phyloP scores from a whole-genome alignment of 2,329 filamentous ascomycete genomes.

The Exophiala viscosa region DNA sequence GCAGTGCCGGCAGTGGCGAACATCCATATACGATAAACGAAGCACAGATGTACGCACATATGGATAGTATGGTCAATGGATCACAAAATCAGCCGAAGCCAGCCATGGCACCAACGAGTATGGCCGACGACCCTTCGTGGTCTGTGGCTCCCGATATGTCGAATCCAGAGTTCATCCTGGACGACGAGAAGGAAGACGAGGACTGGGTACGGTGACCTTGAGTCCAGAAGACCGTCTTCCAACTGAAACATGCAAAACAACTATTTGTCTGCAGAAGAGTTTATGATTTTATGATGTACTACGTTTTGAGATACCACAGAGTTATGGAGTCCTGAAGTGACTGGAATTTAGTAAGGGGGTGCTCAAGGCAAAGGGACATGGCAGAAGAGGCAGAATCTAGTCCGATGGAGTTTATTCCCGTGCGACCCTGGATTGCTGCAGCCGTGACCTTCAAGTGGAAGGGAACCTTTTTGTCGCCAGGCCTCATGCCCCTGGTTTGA shows the following conservation, averaged over 20 bases:
- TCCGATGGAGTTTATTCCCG: too few species aligned
- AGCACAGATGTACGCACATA: constrained; percentile 26
- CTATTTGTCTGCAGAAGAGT: not conserved
- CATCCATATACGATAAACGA: constrained; percentile 15
- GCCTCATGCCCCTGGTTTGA: too few species aligned
- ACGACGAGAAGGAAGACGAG: constrained; percentile 27
- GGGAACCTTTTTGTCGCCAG: too few species aligned
- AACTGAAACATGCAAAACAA: not conserved
- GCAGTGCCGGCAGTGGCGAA: constrained; percentile 18
- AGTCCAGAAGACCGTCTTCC: not conserved
- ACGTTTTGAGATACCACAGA: too few species aligned
- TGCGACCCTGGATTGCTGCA: too few species aligned
- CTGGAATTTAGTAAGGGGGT: too few species aligned
- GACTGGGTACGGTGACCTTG: constrained; percentile 26
- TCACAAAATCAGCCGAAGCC: constrained; percentile 2
- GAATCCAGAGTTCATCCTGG: constrained; percentile 20
- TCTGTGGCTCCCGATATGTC: constrained; percentile 24
- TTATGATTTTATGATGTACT: too few species aligned
- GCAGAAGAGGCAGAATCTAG: too few species aligned
- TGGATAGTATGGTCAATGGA: constrained; percentile 7
- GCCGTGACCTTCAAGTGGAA: too few species aligned
- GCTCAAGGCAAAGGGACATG: too few species aligned
- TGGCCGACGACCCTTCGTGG: constrained; percentile 27
- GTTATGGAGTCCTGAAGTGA: too few species aligned
- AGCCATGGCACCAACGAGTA: constrained; percentile 5